phyloP scores from a whole-genome alignment of 768 basidiomycete species.

The Termitomyces sp. region DNA sequence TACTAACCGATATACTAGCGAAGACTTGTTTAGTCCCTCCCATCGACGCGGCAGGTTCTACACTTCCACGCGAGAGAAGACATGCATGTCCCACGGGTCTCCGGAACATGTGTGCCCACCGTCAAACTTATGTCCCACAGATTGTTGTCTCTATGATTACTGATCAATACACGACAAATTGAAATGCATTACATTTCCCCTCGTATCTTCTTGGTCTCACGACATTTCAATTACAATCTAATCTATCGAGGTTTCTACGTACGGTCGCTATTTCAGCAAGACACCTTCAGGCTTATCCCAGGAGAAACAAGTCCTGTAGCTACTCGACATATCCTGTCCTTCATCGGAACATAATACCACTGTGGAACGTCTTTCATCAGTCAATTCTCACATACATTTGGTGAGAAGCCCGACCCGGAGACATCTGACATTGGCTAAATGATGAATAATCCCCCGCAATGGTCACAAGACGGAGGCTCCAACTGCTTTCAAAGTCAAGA shows the following conservation, averaged over 20 bases:
- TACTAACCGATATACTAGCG: conserved; percentile 6
- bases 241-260: neutral
- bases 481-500: neutral
- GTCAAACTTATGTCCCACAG: neutral
- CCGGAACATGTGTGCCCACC: too few species aligned
- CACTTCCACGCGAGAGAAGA: too few species aligned
- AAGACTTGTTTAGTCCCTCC: neutral
- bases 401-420: neutral
- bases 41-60: too few species aligned
- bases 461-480: neutral
- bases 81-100: too few species aligned
- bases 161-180: neutral
- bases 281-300: too few species aligned
- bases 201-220: neutral
- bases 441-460: neutral
- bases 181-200: neutral
- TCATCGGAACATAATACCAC: neutral
- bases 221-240: neutral
- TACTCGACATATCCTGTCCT: neutral
- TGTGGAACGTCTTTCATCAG: neutral
- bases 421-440: neutral
- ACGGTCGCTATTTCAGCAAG: neutral
- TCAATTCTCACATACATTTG: neutral
- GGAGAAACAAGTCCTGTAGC: too few species aligned
- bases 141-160: neutral